Base-by-base conservation (phyloP, 1,284 basidiomycete species). In the Ceratobasidium papillatum region DNA sequence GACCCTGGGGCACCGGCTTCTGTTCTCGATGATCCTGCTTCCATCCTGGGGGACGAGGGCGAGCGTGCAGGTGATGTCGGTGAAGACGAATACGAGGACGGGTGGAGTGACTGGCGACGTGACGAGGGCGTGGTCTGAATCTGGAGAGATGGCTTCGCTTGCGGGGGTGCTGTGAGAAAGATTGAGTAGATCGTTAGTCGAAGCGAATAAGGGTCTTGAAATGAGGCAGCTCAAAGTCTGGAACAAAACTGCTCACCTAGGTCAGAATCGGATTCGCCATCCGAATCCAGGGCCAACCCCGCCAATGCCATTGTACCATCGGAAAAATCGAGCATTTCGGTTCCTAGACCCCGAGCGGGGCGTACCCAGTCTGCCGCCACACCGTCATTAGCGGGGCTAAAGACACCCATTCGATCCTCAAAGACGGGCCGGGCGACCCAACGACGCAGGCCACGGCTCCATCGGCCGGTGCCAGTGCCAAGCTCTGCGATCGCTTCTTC, bases 361-460 rank as follows among this genome's bases (percentile, higher is more conserved):
- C 64, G 64, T 9, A 66, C 64, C 12, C 52, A 54, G 49, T 66
- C 64, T 47, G 34, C 34, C 34, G n/a, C 47, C 17, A 49, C 49
- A 34, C 41, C 25, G 5, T n/a, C 38, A 2, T 38, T 4, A 3
- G 59, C 8, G 43, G 68, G 72, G 22, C 36, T 80, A 84, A 88
- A 91, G 2, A 91, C 83, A 27, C 83, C 81, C 77, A 86, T 82
- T 30, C 91, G 85, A 74, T 93, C 90, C 80, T 94, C 92, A 80
- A 92, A 93, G 79, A 90, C 90, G 22, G 91, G 89, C 4, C 92
- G 88, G 41, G 83, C 82, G 75, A 88, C 85, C 93, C 93, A 94
- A 27, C 82, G 85, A 69, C 84, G 85, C 54, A 94, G 82, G 64
- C 90, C 90, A 19, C 83, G 83, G 78, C 89, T 91, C 63, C 81